Evolutionary conservation across 2,329 filamentous ascomycete species (phyloP).

Genomic region (Aspergillus persii): DNA sequence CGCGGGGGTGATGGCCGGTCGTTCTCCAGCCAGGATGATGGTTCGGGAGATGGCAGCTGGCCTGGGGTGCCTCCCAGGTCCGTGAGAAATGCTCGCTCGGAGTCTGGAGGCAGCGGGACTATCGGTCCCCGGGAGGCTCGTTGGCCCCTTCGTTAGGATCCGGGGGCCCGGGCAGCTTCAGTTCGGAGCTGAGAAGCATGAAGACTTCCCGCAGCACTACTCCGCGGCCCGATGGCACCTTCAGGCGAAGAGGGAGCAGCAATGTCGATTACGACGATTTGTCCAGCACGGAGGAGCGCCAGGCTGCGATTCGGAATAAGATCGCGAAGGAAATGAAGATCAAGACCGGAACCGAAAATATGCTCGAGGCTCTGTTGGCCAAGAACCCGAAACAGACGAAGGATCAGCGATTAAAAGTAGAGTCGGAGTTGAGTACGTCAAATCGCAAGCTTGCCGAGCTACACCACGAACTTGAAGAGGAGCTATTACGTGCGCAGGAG

Average conservation of each 20-base stretch:
- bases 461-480: constrained; percentile 58
- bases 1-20: constrained; percentile 37
- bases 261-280: constrained; percentile 61
- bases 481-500: constrained; percentile 58
- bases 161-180: constrained; percentile 80
- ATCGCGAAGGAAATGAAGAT: constrained; percentile 97
- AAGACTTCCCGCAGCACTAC: constrained; percentile 61
- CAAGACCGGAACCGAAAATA: constrained; percentile 94
- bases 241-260: constrained; percentile 45
- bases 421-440: constrained; percentile 86
- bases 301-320: constrained; percentile 74
- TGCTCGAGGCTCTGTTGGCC: constrained; percentile 88
- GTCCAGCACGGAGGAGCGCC: constrained; percentile 66
- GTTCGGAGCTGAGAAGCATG: constrained; percentile 75
- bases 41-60: constrained; percentile 40
- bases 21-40: constrained; percentile 40
- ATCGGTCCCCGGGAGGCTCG: constrained; percentile 64
- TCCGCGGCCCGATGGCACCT: constrained; percentile 56
- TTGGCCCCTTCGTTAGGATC: constrained; percentile 67
- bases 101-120: constrained; percentile 57
- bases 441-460: constrained; percentile 68
- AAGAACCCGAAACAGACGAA: constrained; percentile 97
- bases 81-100: constrained; percentile 48
- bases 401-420: constrained; percentile 73
- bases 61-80: constrained; percentile 31